phyloP scores from a whole-genome alignment of 805 yeast genomes.

The Ogataea naganishii region DNA sequence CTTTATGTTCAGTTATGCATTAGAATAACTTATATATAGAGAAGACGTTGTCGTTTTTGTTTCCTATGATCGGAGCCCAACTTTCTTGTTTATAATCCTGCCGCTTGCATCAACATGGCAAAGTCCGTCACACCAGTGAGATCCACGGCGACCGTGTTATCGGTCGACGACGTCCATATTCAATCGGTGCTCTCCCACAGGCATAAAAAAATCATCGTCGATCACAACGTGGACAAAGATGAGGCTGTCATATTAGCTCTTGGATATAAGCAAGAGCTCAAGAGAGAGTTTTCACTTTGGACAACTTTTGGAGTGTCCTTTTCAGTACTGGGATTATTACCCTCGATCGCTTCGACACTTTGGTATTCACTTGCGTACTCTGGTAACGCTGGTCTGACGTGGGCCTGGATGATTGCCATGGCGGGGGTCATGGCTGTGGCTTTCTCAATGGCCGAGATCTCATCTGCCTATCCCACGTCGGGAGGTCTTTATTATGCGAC shows the following conservation, averaged over 20 bases:
- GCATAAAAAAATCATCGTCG: constrained; percentile 23
- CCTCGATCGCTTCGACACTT: constrained; percentile 59
- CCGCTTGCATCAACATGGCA: no score
- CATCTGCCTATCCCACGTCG: constrained; percentile 58
- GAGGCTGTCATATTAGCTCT: constrained; percentile 48
- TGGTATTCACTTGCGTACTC: constrained; percentile 51
- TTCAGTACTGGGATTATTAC: constrained; percentile 55
- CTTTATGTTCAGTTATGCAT: no score
- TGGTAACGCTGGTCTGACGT: constrained; percentile 56
- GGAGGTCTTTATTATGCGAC: constrained; percentile 68
- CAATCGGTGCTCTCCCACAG: constrained; percentile 17
- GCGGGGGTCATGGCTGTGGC: constrained; percentile 50
- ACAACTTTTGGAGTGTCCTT: constrained; percentile 58
- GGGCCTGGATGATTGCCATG: constrained; percentile 54
- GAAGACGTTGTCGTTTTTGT: no score
- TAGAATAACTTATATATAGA: no score
- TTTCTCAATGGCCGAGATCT: constrained; percentile 54
- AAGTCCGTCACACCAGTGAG: constrained; percentile 12
- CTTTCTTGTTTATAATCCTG: no score
- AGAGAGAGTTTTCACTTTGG: constrained; percentile 49
- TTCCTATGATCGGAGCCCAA: no score
- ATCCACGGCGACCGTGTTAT: constrained; percentile 19
- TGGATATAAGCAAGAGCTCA: constrained; percentile 59
- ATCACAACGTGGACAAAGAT: constrained; percentile 38
- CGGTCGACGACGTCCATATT: constrained; percentile 19